These are phyloP conservation scores for Agaricales sp. DNA, from an alignment of 1,284 basidiomycete genomes.

Conservation along the genomic window DNA sequence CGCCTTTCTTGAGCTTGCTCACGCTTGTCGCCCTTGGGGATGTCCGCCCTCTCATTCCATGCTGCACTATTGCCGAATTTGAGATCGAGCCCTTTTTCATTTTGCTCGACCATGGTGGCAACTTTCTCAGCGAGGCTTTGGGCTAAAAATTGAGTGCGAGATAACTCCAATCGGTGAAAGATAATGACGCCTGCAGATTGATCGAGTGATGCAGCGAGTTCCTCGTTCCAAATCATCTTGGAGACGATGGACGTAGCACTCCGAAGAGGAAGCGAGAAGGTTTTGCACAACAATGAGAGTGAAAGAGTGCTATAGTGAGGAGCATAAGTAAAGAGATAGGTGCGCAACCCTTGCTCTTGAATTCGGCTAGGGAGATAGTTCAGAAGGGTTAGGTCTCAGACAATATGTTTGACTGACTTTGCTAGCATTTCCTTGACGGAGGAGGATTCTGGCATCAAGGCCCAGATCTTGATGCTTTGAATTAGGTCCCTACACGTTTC, in stretches of 20 bases:
- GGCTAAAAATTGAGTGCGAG: constrained; percentile 84
- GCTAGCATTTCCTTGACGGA: constrained; percentile 93
- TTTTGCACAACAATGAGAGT: constrained; percentile 76
- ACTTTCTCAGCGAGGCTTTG: constrained; percentile 86
- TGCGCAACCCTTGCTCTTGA: constrained; percentile 94
- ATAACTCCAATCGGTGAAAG: constrained; percentile 84
- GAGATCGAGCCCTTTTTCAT: constrained; percentile 88
- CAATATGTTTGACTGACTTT: constrained; percentile 56
- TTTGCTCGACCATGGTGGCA: constrained; percentile 84
- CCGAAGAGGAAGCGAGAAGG: constrained; percentile 76
- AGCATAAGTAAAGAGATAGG: constrained; percentile 98
- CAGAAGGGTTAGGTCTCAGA: constrained; percentile 8
- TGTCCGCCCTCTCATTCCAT: constrained; percentile 64
- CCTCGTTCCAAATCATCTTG: constrained; percentile 99
- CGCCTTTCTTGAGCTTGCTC: constrained; percentile 68
- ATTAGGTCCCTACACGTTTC: constrained; percentile 90
- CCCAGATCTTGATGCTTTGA: constrained; percentile 97
- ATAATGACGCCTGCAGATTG: constrained; percentile 80
- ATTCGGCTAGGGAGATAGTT: constrained; percentile 59
- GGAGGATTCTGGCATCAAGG: constrained; percentile 82
- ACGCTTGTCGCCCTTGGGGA: constrained; percentile 66
- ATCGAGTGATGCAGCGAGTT: constrained; percentile 89
- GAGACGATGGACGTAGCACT: constrained; percentile 88
- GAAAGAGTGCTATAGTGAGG: constrained; percentile 91
- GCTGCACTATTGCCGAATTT: constrained; percentile 67